Evolutionary conservation across 1,284 basidiomycete species (phyloP), one percentile per base, ranked within the genome.

Genomic region (Leccinum subrobustum): DNA sequence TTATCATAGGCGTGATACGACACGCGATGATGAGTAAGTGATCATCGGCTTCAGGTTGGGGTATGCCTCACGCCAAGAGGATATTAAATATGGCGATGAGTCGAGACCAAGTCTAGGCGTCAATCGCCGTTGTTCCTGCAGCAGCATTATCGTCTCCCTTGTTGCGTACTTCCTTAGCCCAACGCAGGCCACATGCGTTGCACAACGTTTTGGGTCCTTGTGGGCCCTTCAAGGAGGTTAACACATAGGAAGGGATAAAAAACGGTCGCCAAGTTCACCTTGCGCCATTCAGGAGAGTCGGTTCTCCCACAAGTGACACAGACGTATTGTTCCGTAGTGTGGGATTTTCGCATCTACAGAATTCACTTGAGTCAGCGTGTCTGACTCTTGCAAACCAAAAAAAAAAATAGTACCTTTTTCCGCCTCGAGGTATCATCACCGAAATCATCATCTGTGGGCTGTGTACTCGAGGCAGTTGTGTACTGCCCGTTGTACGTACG

Each of bases 191-290:
- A 65, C 92, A 94, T 1, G 92, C 92, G 71, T 94, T 94, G 77
- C 92, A 95, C 11, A 95, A 77, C 11, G 92, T 94, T 76, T 95
- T 95, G 2, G 91, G 88, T 37, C 92, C 93, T 60, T 80, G 80
- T 1, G 91, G 92, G 18, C 91, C 91, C 87, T 92, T 71, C 3
- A 64, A 63, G 60, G 35, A 56, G 63, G 39, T 62, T 18, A 69
- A 69, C 63, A 63, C 51, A 51, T 58, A 27, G 47, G 14, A 52
- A n/a, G 31, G 25, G 56, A 51, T 63, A 57, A 23, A 5, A 27
- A 6, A 9, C 54, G 27, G 42, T 54, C 39, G 57, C 59, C 55
- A 62, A 50, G 60, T 60, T 59, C 60, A 88, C 91, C 84, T 90
- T 94, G 69, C 88, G 84, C 92, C 88, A 93, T 76, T 90, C 91